phyloP scores from a whole-genome alignment of 2,329 filamentous ascomycete species.

The Sporothrix humicola region DNA sequence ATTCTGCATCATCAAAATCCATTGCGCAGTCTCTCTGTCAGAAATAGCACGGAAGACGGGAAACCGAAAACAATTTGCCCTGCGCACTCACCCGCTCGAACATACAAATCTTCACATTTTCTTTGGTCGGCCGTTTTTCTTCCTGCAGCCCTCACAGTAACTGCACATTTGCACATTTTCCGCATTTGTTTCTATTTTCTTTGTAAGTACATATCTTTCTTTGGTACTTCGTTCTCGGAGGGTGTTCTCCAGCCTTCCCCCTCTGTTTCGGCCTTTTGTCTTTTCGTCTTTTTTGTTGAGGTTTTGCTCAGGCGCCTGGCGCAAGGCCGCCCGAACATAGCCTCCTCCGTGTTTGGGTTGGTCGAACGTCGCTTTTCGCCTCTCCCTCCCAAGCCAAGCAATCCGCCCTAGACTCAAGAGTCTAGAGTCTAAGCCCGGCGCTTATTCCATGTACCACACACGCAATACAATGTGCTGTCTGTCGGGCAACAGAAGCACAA shows the following conservation, averaged over 20 bases:
- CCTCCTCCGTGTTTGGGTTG: conserved; percentile 30
- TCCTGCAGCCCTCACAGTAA: background rate
- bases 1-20: background rate
- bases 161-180: too few relatives aligned
- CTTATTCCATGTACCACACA: conserved; percentile 25
- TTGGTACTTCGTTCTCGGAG: background rate
- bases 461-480: background rate
- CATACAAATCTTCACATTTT: background rate
- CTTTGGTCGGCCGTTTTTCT: background rate
- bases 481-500: conserved; percentile 16
- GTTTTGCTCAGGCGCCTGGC: conserved; percentile 9
- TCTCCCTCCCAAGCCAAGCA: conserved; percentile 29
- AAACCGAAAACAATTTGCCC: background rate
- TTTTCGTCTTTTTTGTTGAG: conserved; percentile 20
- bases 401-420: conserved; percentile 18
- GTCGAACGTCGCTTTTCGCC: conserved; percentile 5
- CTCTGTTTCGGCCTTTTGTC: background rate
- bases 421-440: conserved; percentile 31
- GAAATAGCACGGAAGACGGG: background rate
- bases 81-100: background rate
- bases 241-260: background rate
- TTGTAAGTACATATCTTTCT: conserved; percentile 18
- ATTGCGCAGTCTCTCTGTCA: conserved; percentile 7
- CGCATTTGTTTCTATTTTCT: background rate
- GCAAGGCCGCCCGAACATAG: conserved; percentile 28